Evolutionary conservation across 352 stramenopile genomes (phyloP).

Genomic region (Phytophthora multivora): DNA sequence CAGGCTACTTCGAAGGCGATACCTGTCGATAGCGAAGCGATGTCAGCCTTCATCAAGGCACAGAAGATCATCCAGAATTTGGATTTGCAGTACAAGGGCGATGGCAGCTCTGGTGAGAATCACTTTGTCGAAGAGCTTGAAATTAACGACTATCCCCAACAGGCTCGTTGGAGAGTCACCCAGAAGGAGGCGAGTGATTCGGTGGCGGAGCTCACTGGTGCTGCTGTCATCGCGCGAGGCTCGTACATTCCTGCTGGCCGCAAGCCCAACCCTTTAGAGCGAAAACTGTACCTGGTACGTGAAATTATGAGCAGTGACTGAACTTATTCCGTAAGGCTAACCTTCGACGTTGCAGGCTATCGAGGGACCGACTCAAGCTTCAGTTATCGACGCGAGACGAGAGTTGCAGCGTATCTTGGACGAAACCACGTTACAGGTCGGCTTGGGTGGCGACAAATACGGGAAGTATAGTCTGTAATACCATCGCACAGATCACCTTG

Average conservation of each 20-base stretch:
- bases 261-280: constrained; percentile 83
- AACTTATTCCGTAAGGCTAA: not conserved
- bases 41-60: constrained; percentile 79
- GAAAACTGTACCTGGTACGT: constrained; percentile 90
- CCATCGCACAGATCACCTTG: constrained; percentile 13
- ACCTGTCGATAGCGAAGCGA: constrained; percentile 56
- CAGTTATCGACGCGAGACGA: constrained; percentile 76
- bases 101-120: constrained; percentile 42
- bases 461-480: constrained; percentile 90
- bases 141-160: constrained; percentile 95
- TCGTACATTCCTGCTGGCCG: constrained; percentile 86
- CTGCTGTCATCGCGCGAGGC: constrained; percentile 89
- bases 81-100: constrained; percentile 75
- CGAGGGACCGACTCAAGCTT: constrained; percentile 69
- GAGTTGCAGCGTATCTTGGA: constrained; percentile 90
- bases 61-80: constrained; percentile 88
- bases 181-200: constrained; percentile 88
- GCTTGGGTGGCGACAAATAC: constrained; percentile 85
- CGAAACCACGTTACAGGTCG: constrained; percentile 89
- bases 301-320: not conserved
- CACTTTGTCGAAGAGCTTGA: constrained; percentile 92
- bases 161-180: constrained; percentile 88
- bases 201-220: constrained; percentile 89
- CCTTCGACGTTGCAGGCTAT: constrained; percentile 58
- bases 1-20: constrained; percentile 22